Conservation (phyloP, 306 rosid species). For the Vicia villosa region DNA sequence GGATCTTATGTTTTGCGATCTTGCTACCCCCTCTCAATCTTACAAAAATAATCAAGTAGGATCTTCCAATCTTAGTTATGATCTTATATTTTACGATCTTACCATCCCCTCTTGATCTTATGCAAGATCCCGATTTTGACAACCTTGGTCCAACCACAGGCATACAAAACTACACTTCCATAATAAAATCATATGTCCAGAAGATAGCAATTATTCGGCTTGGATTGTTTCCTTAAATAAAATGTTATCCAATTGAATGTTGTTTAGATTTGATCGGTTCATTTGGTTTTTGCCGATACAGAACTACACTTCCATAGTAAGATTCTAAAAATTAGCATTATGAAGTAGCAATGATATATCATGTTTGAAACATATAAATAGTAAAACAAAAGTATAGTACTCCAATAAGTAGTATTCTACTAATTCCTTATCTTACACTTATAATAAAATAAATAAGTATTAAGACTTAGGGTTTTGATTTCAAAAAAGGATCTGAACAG, state of each 20-base stretch:
- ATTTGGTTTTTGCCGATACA: background rate
- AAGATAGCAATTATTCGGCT: background rate
- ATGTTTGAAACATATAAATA: background rate
- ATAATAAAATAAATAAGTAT: slow-evolving; percentile 1
- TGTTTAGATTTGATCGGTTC: background rate
- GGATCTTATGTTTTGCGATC: too few relatives aligned
- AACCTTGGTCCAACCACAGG: slow-evolving; percentile 11
- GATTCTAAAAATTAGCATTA: background rate
- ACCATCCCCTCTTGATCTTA: too few relatives aligned
- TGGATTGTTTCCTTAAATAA: slow-evolving; percentile 1
- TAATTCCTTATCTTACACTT: background rate
- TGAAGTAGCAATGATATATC: background rate
- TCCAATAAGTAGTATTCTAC: background rate
- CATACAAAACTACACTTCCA: background rate
- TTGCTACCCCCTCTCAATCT: too few relatives aligned
- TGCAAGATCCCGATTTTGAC: too few relatives aligned
- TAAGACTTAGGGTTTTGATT: background rate
- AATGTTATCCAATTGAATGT: background rate
- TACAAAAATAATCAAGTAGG: too few relatives aligned
- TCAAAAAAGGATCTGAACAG: background rate
- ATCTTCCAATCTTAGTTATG: too few relatives aligned
- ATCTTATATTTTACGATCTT: too few relatives aligned
- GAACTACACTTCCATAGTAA: too few relatives aligned
- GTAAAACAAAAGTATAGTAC: background rate
- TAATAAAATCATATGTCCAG: background rate